Evolutionary conservation across 192 early-diverging fungal genomes (phyloP).

Genomic region (Coemansia erecta): DNA sequence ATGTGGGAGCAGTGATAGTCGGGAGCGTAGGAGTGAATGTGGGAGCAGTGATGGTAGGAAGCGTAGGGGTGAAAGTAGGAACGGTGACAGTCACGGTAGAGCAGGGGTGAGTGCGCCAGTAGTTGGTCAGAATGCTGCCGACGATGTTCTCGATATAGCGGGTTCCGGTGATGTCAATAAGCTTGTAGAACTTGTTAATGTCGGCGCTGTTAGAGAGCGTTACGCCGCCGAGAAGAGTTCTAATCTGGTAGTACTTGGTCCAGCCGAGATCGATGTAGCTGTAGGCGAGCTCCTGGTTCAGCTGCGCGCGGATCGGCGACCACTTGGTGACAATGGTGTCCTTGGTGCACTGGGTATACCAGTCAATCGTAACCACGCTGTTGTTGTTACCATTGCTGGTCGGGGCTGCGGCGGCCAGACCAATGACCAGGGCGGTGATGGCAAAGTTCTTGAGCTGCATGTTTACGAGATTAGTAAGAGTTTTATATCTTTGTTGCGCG

Average conservation of each 20-base stretch:
- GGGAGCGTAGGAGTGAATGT: not conserved
- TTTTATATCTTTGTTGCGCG: not conserved
- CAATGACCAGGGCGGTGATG: slow-evolving; percentile 3
- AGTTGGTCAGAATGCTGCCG: not conserved
- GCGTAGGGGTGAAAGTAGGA: not conserved
- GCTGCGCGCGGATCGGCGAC: not conserved
- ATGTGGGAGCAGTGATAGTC: not conserved
- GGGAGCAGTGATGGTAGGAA: slow-evolving; percentile 3
- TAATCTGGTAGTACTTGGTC: not conserved
- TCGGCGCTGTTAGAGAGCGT: not conserved
- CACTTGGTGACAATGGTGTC: not conserved
- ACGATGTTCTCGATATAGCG: not conserved
- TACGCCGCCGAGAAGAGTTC: not conserved
- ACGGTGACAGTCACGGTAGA: not conserved
- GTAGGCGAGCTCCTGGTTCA: not conserved
- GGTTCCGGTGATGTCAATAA: not conserved
- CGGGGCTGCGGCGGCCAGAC: not conserved
- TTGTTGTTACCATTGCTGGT: not conserved
- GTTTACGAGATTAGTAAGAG: not conserved
- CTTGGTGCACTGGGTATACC: not conserved
- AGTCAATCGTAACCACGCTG: not conserved
- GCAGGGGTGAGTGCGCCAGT: slow-evolving; percentile 3
- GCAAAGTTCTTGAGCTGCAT: slow-evolving; percentile 6
- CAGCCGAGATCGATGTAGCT: not conserved
- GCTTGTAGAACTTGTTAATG: not conserved